Conservation (phyloP, 306 rosid genomes). For the Potentilla sterilis region DNA sequence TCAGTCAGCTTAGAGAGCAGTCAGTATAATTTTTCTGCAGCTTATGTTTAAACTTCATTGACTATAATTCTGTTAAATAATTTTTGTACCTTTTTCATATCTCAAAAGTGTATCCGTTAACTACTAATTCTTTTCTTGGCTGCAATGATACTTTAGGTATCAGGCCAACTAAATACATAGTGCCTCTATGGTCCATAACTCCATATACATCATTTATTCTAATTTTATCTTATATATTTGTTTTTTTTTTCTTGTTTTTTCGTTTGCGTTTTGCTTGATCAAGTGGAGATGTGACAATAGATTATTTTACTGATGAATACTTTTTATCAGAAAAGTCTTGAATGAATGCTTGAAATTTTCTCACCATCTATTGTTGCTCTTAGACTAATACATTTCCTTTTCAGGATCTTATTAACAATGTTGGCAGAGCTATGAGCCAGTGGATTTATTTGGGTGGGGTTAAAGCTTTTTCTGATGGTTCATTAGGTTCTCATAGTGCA, state of each 20-base stretch:
- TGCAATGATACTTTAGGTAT: not conserved
- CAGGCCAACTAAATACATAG: not conserved
- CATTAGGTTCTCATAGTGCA: slow-evolving; percentile 79
- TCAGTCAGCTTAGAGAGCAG: not conserved
- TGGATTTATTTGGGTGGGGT: slow-evolving; percentile 90
- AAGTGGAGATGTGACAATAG: too few relatives aligned
- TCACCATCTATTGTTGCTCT: slow-evolving; percentile 21
- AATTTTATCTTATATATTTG: not conserved
- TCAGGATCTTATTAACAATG: slow-evolving; percentile 59
- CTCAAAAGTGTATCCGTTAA: not conserved
- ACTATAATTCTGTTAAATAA: too few relatives aligned
- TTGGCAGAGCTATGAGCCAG: slow-evolving; percentile 58
- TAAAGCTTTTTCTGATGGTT: slow-evolving; percentile 87
- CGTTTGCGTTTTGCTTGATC: too few relatives aligned
- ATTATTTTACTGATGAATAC: not conserved
- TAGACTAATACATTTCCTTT: slow-evolving; percentile 22
- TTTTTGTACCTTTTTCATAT: not conserved
- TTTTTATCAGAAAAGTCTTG: not conserved
- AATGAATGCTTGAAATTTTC: slow-evolving; percentile 10
- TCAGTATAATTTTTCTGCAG: not conserved
- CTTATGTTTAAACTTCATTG: too few relatives aligned
- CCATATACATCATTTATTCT: not conserved
- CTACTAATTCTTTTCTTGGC: not conserved
- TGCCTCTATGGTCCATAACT: not conserved
- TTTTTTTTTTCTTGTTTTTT: not conserved